phyloP scores from a whole-genome alignment of 225 moss, liverwort and hornwort genomes.

The Neckera pumila region DNA sequence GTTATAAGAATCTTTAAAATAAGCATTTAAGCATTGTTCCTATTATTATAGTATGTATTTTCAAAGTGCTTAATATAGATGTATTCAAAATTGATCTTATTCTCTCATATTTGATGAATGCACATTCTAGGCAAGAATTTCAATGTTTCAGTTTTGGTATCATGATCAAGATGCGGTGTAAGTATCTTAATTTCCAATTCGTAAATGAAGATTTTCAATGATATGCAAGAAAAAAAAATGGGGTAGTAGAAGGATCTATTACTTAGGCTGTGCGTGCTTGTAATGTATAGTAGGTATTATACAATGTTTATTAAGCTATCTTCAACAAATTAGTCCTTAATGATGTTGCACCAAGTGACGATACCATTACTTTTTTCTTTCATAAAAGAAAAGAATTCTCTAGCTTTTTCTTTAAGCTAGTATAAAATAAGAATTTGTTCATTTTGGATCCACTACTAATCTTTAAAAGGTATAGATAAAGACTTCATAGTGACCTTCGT shows the following conservation, averaged over 20 bases:
- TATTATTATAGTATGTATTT: background rate
- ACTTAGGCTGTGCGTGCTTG: too few relatives aligned
- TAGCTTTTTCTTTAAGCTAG: background rate
- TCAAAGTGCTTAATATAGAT: background rate
- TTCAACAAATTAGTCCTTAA: background rate
- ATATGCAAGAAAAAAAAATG: background rate
- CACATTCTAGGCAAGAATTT: background rate
- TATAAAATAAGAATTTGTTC: background rate
- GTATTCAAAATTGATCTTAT: background rate
- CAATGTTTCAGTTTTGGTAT: background rate
- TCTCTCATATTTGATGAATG: background rate
- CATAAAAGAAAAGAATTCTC: background rate
- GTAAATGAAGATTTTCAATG: too few relatives aligned
- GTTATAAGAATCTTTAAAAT: background rate
- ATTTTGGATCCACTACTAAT: too few relatives aligned
- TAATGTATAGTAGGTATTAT: background rate
- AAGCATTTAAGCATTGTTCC: background rate
- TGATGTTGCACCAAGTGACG: background rate
- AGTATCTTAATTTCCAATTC: too few relatives aligned
- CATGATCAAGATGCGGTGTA: too few relatives aligned
- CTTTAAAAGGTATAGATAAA: too few relatives aligned
- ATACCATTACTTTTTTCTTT: too few relatives aligned
- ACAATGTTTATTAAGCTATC: background rate
- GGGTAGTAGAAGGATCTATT: rapidly evolving
- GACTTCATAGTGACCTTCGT: too few relatives aligned